Base-by-base conservation (phyloP, 208 protist genomes). In the Plasmodiophora brassicae region DNA sequence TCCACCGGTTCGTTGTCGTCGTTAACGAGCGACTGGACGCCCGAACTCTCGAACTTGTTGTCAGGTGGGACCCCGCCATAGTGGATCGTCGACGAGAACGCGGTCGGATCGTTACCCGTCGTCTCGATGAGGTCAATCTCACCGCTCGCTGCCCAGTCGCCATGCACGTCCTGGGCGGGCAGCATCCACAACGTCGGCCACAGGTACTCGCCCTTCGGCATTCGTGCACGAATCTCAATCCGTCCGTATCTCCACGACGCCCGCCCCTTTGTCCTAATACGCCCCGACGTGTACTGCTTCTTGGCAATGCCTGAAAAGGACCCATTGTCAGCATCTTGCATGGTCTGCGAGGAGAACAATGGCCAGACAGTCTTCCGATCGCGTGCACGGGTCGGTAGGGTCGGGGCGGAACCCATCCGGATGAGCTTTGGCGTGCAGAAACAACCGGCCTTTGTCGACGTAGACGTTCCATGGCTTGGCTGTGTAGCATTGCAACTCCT, bases 91-190 rank as follows among this genome's bases (percentile, higher is more conserved):
- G 85, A 88, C 60, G 85, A 88, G 32, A 71, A 86, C 36, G 83
- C 60, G 20, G 44, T 84, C 43, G 84, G 57, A 0, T n/a, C 0
- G 89, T 90, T 78, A 0, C 90, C 90, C 1, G 46, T 54, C 25
- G 35, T 72, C 36, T 92, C 90, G 45, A 92, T 89, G 1, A 92
- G 10, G 44, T 92, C 90, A 41, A 92, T 91, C 44, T 92, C 90
- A 28, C 90, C 90, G 41, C 35, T 78, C 1, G 57, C 84, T 22
- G 90, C 87, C 89, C 88, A 92, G 32, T 43, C 45, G 1, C 90
- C 90, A 36, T 90, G 87, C 10, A 88, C 14, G 1, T 83, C 35
- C 28, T 89, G 20, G 20, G 25, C 10, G 65, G 89, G 86, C 32
- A 92, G 65, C 20, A 91, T 54, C 90, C 90, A 92, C 10, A 92